Evolutionary conservation across 2,329 filamentous ascomycete species (phyloP).

Genomic region (Colletotrichum eremochloae): DNA sequence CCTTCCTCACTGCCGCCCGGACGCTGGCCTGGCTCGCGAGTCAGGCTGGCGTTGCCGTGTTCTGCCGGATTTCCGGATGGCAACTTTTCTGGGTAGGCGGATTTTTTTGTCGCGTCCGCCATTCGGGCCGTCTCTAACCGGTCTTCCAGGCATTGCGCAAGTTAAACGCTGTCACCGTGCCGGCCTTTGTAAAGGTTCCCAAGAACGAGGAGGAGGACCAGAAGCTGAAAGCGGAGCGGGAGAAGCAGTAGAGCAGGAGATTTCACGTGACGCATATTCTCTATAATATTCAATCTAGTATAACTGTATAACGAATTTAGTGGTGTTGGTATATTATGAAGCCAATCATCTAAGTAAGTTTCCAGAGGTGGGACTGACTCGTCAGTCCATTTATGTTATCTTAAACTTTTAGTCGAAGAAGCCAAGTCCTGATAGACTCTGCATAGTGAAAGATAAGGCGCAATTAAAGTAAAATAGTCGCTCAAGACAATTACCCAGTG

Average conservation of each 20-base stretch:
- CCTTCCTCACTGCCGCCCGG: background rate
- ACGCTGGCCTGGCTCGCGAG: constrained; percentile 1
- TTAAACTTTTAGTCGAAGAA: too few relatives aligned
- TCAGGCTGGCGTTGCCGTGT: constrained; percentile 24
- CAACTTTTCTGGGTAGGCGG: constrained; percentile 42
- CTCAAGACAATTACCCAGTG: too few relatives aligned
- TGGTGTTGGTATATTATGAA: too few relatives aligned
- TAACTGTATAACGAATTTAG: too few relatives aligned
- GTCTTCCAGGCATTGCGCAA: constrained; percentile 50
- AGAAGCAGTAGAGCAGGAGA: constrained; percentile 36
- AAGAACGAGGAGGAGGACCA: constrained; percentile 53
- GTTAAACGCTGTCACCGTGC: constrained; percentile 53
- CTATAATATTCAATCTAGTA: too few relatives aligned
- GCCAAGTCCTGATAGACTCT: too few relatives aligned
- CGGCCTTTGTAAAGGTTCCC: constrained; percentile 51
- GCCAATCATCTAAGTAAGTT: too few relatives aligned
- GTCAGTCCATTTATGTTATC: too few relatives aligned
- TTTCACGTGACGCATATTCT: too few relatives aligned
- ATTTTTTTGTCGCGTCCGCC: background rate
- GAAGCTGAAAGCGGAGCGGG: constrained; percentile 49
- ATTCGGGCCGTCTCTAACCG: constrained; percentile 20
- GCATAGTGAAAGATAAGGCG: too few relatives aligned
- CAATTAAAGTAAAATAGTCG: too few relatives aligned
- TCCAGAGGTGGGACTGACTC: too few relatives aligned
- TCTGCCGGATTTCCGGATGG: constrained; percentile 45